Conservation (phyloP, 495 filamentous ascomycete species). For the Xylona heveae region DNA sequence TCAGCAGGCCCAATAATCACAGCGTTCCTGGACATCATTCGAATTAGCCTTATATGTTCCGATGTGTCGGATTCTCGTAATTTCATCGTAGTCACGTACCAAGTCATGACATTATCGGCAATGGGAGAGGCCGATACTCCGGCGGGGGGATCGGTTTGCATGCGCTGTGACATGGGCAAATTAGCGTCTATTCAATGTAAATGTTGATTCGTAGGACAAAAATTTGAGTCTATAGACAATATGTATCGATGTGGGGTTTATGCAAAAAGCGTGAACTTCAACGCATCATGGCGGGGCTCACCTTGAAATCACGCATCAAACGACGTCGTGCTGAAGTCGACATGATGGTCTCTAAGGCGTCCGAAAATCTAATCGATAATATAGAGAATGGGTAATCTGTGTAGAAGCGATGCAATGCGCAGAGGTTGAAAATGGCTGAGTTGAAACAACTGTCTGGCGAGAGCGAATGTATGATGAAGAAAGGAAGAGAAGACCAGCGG, state of each 20-base stretch:
- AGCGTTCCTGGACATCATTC: slow-evolving; percentile 88
- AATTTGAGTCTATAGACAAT: slow-evolving; percentile 1
- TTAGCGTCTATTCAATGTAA: slow-evolving; percentile 1
- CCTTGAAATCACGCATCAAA: slow-evolving; percentile 97
- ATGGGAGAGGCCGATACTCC: slow-evolving; percentile 94
- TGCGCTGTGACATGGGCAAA: slow-evolving; percentile 39
- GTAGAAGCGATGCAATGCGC: no score
- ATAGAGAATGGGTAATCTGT: no score
- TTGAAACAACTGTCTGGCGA: no score
- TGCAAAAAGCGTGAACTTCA: slow-evolving; percentile 2
- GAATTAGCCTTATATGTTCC: no score
- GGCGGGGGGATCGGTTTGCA: slow-evolving; percentile 97
- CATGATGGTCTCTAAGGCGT: no score
- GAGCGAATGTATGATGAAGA: no score
- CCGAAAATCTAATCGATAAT: slow-evolving; percentile 1
- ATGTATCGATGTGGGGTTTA: no score
- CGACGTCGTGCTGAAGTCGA: slow-evolving; percentile 85
- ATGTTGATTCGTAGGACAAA: background rate
- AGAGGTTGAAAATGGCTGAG: no score
- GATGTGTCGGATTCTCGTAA: no score
- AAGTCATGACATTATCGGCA: slow-evolving; percentile 98
- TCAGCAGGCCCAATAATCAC: slow-evolving; percentile 97
- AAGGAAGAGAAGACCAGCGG: no score
- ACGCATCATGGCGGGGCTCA: slow-evolving; percentile 19
- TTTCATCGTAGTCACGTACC: slow-evolving; percentile 41